phyloP scores from a whole-genome alignment of 768 basidiomycete genomes.

The Flagelloscypha sp. region DNA sequence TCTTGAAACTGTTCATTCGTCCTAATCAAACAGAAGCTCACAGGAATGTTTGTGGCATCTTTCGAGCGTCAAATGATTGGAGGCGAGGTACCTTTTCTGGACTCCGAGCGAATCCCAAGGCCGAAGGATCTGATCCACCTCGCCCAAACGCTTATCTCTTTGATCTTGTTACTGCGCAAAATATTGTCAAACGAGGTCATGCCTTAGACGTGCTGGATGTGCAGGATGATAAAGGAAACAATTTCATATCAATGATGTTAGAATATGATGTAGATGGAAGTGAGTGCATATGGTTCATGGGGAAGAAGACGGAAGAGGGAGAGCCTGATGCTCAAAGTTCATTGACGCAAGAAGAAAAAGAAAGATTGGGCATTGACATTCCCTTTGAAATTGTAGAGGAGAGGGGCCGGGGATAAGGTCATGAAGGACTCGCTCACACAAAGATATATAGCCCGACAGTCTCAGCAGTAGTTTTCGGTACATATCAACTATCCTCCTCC shows the following conservation, averaged over 20 bases:
- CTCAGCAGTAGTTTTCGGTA: too few species aligned
- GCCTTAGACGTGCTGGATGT: slow-evolving; percentile 4
- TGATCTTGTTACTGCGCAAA: slow-evolving; percentile 3
- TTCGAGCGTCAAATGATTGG: too few species aligned
- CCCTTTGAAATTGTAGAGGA: slow-evolving; percentile 6
- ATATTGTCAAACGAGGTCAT: slow-evolving; percentile 5
- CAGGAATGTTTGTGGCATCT: too few species aligned
- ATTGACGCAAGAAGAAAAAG: slow-evolving; percentile 3
- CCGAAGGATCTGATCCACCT: too few species aligned
- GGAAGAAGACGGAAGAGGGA: slow-evolving; percentile 4
- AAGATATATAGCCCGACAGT: too few species aligned
- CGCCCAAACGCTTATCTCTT: slow-evolving; percentile 5
- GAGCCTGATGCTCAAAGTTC: not conserved
- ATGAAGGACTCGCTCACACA: too few species aligned
- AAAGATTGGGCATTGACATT: slow-evolving; percentile 1
- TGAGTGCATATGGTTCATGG: slow-evolving; percentile 4
- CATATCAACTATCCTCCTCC: too few species aligned
- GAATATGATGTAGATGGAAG: not conserved
- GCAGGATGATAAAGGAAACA: slow-evolving; percentile 7
- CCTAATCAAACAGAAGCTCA: too few species aligned
- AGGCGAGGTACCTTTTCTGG: too few species aligned
- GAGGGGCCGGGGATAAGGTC: too few species aligned
- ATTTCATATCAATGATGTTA: slow-evolving; percentile 6
- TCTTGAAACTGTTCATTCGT: too few species aligned
- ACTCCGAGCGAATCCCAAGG: too few species aligned